phyloP scores from a whole-genome alignment of 371 early-diverging fungal species.

The Saksenaea vasiformis region DNA sequence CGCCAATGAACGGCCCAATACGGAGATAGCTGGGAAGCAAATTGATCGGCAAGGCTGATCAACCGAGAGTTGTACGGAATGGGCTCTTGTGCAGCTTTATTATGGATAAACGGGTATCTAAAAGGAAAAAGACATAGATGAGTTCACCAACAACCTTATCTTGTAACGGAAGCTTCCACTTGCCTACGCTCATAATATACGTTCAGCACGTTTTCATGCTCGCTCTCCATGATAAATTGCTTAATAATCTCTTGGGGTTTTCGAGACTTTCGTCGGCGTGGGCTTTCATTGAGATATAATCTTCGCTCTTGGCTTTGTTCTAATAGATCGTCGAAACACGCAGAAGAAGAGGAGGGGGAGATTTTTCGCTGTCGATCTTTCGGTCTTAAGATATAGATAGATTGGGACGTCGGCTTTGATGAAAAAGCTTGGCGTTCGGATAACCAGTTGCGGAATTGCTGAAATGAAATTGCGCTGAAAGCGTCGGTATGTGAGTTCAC shows the following conservation, averaged over 20 bases:
- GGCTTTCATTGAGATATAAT: slow-evolving; percentile 21
- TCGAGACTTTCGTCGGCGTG: slow-evolving; percentile 9
- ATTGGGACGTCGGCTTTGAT: slow-evolving; percentile 17
- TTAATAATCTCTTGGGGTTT: slow-evolving; percentile 13
- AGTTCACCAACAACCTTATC: neutral
- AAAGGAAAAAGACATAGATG: neutral
- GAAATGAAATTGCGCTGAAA: slow-evolving; percentile 30
- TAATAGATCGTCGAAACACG: neutral
- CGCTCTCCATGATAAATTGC: slow-evolving; percentile 16
- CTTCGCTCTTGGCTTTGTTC: slow-evolving; percentile 9
- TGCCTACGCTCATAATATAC: slow-evolving; percentile 39
- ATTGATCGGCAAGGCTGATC: slow-evolving; percentile 12
- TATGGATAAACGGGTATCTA: slow-evolving; percentile 32
- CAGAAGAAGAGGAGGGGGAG: slow-evolving; percentile 15
- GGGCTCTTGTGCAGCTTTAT: slow-evolving; percentile 21
- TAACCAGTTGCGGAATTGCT: slow-evolving; percentile 29
- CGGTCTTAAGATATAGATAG: slow-evolving; percentile 22
- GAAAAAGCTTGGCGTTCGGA: slow-evolving; percentile 27
- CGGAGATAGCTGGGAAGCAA: slow-evolving; percentile 20
- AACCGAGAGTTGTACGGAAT: slow-evolving; percentile 34
- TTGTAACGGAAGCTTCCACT: neutral
- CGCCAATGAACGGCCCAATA: slow-evolving; percentile 44
- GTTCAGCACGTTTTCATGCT: slow-evolving; percentile 22
- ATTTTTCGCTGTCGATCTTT: slow-evolving; percentile 14
- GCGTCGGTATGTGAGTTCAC: slow-evolving; percentile 15